phyloP scores from a whole-genome alignment of 345 rosid genomes.

The Excoecaria cochinchinensis region DNA sequence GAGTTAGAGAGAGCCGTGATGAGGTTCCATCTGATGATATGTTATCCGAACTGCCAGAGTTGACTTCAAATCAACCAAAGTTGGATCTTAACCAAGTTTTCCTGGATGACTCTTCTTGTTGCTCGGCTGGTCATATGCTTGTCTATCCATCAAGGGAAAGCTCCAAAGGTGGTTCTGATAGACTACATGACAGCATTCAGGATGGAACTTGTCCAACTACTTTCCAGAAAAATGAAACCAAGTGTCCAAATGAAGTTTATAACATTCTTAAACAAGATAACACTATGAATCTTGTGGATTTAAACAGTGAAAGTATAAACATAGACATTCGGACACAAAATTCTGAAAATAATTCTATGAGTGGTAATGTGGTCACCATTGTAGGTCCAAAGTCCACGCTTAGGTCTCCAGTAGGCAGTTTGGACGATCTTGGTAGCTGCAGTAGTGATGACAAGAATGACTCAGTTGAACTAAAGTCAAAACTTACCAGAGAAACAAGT shows the following conservation, averaged over 20 bases:
- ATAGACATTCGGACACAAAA: conserved; percentile 10
- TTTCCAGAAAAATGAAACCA: conserved; percentile 6
- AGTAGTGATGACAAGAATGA: conserved; percentile 19
- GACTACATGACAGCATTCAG: conserved; percentile 5
- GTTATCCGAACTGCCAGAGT: conserved; percentile 19
- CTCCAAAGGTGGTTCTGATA: conserved; percentile 19
- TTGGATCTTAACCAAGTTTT: conserved; percentile 45
- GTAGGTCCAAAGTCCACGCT: conserved; percentile 15
- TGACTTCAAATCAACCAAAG: conserved; percentile 13
- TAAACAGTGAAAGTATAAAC: neutral
- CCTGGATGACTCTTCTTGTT: conserved; percentile 32
- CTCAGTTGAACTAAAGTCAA: conserved; percentile 14
- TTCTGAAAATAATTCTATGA: neutral
- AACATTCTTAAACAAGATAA: conserved; percentile 13
- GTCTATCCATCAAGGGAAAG: conserved; percentile 22
- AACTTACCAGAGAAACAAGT: conserved; percentile 16
- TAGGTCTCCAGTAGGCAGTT: conserved; percentile 8
- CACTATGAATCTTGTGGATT: conserved; percentile 15
- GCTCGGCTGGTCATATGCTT: conserved; percentile 20
- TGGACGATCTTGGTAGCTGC: conserved; percentile 21
- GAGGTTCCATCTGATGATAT: conserved; percentile 5
- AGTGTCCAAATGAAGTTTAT: conserved; percentile 15
- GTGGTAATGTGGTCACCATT: conserved; percentile 2
- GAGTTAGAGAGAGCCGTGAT: conserved; percentile 13
- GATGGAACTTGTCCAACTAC: conserved; percentile 17